Conservation (phyloP, 2,329 filamentous ascomycete species). For the Rutstroemia sp. region DNA sequence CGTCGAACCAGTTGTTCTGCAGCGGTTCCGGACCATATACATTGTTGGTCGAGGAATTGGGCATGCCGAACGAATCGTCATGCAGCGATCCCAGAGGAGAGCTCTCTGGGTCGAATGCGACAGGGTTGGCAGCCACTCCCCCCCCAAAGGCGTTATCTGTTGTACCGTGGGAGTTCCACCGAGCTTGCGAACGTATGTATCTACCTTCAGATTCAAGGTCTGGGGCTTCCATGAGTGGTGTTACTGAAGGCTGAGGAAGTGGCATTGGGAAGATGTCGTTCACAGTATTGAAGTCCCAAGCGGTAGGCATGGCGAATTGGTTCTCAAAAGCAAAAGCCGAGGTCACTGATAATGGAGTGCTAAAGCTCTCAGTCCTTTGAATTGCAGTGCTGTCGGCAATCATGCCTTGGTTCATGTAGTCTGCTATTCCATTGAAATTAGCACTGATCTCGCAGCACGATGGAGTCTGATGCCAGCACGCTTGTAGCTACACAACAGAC, state of each 20-base stretch:
- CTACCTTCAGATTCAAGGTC: conserved; percentile 2
- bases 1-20: conserved; percentile 17
- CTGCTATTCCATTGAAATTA: neutral
- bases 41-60: neutral
- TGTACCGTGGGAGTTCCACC: conserved; percentile 21
- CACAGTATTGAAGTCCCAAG: neutral
- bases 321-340: neutral
- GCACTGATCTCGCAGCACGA: neutral
- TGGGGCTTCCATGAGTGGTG: neutral
- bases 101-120: conserved; percentile 45
- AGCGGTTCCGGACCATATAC: conserved; percentile 23
- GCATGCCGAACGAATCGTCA: neutral
- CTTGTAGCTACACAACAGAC: neutral
- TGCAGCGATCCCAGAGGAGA: conserved; percentile 32
- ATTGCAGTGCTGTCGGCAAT: conserved; percentile 1
- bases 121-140: conserved; percentile 11
- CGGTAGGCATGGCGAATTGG: neutral
- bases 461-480: neutral
- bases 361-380: neutral
- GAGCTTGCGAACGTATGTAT: conserved; percentile 9
- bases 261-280: neutral
- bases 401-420: conserved; percentile 5
- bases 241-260: neutral
- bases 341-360: neutral
- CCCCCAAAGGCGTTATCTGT: conserved; percentile 13